These are phyloP conservation scores for Artemisia argyi DNA, from an alignment of 129 eudicot genomes.

Conservation along the genomic window DNA sequence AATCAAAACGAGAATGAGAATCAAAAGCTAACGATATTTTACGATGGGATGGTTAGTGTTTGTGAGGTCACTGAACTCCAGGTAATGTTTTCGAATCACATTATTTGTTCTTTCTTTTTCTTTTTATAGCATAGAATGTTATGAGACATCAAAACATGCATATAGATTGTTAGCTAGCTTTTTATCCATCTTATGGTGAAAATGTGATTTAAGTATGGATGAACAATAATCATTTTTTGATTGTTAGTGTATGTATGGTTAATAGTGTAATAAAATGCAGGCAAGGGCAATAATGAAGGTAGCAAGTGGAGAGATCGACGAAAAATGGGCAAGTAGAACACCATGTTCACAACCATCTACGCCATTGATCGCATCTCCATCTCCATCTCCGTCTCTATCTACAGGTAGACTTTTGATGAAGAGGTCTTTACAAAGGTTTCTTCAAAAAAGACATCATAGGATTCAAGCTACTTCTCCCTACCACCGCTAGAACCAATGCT, in stretches of 20 bases:
- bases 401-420: constrained; percentile 57
- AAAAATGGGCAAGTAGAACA: constrained; percentile 24
- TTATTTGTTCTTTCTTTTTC: background rate
- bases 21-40: constrained; percentile 50
- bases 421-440: constrained; percentile 62
- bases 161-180: no score
- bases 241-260: background rate
- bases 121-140: background rate
- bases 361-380: constrained; percentile 22
- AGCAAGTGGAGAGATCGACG: constrained; percentile 49
- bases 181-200: no score
- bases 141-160: background rate
- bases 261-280: constrained; percentile 26
- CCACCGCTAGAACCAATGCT: background rate
- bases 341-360: constrained; percentile 23
- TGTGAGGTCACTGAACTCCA: constrained; percentile 52
- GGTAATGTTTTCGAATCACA: constrained; percentile 20
- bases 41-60: constrained; percentile 36
- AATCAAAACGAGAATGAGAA: background rate
- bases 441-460: constrained; percentile 60
- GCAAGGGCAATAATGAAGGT: constrained; percentile 55
- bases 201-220: background rate
- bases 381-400: background rate
- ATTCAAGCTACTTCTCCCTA: constrained; percentile 47
- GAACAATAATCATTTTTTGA: background rate